Conservation (phyloP, 495 filamentous ascomycete genomes). For the Aspergillus sclerotiicarbonarius region DNA sequence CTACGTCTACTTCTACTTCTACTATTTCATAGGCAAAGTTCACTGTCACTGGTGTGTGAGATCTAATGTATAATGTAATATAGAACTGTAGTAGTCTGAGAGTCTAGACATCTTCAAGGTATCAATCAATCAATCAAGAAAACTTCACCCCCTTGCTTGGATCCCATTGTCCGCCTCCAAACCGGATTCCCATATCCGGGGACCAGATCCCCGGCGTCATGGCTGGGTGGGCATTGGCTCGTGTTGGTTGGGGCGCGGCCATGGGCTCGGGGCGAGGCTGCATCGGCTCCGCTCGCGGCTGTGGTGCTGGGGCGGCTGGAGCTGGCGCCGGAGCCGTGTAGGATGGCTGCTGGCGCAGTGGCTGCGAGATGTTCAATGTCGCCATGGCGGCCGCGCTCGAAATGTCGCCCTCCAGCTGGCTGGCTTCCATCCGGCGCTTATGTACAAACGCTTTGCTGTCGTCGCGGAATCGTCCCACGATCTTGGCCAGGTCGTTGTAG, state of each 20-base stretch:
- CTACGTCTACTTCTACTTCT: no score
- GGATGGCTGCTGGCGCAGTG: not conserved
- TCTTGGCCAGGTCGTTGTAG: conserved; percentile 91
- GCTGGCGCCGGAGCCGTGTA: conserved; percentile 25
- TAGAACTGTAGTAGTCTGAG: not conserved
- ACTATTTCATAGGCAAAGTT: no score
- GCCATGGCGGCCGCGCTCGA: conserved; percentile 59
- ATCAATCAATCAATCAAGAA: no score
- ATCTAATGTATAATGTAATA: not conserved
- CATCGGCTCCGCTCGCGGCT: conserved; percentile 6
- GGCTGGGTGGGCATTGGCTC: conserved; percentile 54
- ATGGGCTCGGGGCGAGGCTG: conserved; percentile 37
- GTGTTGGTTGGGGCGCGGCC: conserved; percentile 54
- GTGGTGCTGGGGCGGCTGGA: conserved; percentile 7
- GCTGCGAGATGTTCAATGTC: conserved; percentile 49
- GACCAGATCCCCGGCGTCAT: conserved; percentile 67
- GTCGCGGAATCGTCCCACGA: conserved; percentile 75
- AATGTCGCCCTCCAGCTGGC: conserved; percentile 67
- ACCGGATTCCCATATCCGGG: conserved; percentile 77
- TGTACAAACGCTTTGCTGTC: conserved; percentile 76
- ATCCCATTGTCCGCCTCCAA: conserved; percentile 59
- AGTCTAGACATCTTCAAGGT: no score
- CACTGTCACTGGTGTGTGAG: no score
- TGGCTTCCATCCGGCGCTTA: conserved; percentile 75
- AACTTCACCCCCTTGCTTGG: conserved; percentile 62